Base-by-base conservation (phyloP, 1,284 basidiomycete genomes). In the Heterobasidion irregulare region DNA sequence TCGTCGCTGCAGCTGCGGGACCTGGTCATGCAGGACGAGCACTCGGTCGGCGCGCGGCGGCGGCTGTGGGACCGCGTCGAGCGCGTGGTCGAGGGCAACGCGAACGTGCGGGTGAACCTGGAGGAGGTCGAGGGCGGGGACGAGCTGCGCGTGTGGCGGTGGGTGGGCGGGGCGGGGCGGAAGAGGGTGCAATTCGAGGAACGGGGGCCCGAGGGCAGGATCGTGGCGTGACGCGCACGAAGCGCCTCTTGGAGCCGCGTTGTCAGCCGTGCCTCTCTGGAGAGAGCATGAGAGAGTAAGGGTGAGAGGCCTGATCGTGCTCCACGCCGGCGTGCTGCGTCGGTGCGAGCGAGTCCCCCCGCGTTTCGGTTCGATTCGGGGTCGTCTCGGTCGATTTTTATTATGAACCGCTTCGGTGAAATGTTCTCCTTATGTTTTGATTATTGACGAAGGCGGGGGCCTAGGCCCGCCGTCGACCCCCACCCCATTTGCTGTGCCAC, bases 1-100 rank as follows among this genome's bases (percentile, higher is more conserved):
- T 89, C 93, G 1, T 92, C 93, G 6, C 75, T 91, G 50, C 95
- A 98, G 65, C 80, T 99, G 38, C 86, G 97, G 47, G 96, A 99
- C 71, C 76, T 91, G 47, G 81, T 98, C 46, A 73, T 99, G 26
- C 86, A 90, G 60, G 83, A 89, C 53, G 87, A 92, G 57, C 89
- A 91, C 65, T 87, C 87, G 26, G 78, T 89, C 13, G 67, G 78
- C 7, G 73, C 74, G 34, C 80, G 94, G 50, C 79, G 82, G 56
- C 75, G 82, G 38, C 65, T 98, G 36, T 99, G 97, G 97, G 77
- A 82, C 50, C 80, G 81, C 57, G 97, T 99, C 46, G 89, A 92
- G 66, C 82, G 79, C 50, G 74, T 94, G 48, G 92, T 99, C 1
- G 96, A 99, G 72, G 84, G 83, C 54, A 99, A 99, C 71, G 84